Evolutionary conservation across 805 yeast genomes (phyloP).

Genomic region (Lipomyces starkeyi): DNA sequence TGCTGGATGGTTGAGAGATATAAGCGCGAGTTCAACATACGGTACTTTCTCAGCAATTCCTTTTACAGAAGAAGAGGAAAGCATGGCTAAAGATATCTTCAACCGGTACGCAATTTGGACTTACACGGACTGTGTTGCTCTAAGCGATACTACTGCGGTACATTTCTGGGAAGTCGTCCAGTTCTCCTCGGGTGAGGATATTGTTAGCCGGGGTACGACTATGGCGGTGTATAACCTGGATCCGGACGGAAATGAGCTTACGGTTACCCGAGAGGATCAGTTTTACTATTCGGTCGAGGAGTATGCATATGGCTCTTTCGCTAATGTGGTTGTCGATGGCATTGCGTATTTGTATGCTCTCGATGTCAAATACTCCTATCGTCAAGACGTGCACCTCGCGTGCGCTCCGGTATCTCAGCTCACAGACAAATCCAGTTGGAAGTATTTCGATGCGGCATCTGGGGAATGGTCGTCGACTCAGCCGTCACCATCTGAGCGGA

Average conservation of each 20-base stretch:
- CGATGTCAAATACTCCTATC: constrained; percentile 7
- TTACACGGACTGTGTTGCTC: constrained; percentile 22
- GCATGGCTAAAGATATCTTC: not conserved
- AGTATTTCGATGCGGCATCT: constrained; percentile 17
- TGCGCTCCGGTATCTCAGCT: constrained; percentile 8
- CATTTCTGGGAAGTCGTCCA: constrained; percentile 23
- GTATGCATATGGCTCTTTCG: constrained; percentile 24
- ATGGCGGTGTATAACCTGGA: constrained; percentile 21
- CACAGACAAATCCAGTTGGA: constrained; percentile 11
- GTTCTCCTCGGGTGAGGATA: not conserved
- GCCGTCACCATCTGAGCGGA: constrained; percentile 18
- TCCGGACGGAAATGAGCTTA: constrained; percentile 3
- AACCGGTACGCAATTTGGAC: constrained; percentile 22
- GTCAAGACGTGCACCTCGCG: constrained; percentile 25
- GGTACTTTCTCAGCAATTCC: constrained; percentile 11
- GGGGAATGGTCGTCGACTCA: constrained; percentile 5
- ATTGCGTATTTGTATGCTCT: constrained; percentile 24
- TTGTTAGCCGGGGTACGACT: constrained; percentile 8
- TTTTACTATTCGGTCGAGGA: not conserved
- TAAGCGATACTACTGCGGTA: constrained; percentile 19
- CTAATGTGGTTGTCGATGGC: constrained; percentile 24
- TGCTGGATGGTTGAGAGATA: constrained; percentile 20
- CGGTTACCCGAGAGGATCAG: constrained; percentile 22
- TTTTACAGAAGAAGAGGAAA: constrained; percentile 6
- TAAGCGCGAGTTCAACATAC: not conserved